phyloP scores from a whole-genome alignment of 768 basidiomycete genomes.

The Leccinum obscurum region DNA sequence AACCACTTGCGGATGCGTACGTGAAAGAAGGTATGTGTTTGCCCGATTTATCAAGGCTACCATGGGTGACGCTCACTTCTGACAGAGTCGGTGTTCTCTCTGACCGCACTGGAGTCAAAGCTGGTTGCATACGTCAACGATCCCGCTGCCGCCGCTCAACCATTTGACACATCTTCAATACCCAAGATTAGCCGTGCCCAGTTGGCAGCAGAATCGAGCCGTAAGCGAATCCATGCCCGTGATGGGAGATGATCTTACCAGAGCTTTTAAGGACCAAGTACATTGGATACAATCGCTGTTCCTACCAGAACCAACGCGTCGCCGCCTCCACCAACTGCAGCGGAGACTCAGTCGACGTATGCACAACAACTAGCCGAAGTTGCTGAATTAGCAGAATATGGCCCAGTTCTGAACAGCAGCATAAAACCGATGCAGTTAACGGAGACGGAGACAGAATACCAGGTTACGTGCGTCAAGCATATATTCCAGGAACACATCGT shows the following conservation, averaged over 20 bases:
- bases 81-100: conserved; percentile 90
- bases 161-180: conserved; percentile 82
- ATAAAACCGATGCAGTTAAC: conserved; percentile 79
- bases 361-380: conserved; percentile 82
- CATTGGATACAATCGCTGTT: conserved; percentile 80
- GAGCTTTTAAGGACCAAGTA: conserved; percentile 66
- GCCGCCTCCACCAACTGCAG: conserved; percentile 77
- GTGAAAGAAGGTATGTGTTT: conserved; percentile 80
- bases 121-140: conserved; percentile 94
- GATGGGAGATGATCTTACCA: conserved; percentile 13
- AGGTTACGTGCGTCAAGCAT: conserved; percentile 95
- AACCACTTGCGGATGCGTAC: conserved; percentile 78
- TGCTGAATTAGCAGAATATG: conserved; percentile 83
- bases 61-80: background rate
- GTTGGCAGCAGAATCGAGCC: conserved; percentile 82
- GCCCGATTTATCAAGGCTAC: background rate
- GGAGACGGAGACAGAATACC: conserved; percentile 97
- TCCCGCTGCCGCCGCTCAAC: conserved; percentile 59
- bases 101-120: conserved; percentile 86
- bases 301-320: conserved; percentile 60
- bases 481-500: conserved; percentile 94
- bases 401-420: conserved; percentile 85
- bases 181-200: conserved; percentile 96
- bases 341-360: conserved; percentile 87
- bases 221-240: conserved; percentile 45